Evolutionary conservation across 768 basidiomycete species (phyloP), one percentile per base, ranked within the genome.

Genomic region (Trametes sanguinea): DNA sequence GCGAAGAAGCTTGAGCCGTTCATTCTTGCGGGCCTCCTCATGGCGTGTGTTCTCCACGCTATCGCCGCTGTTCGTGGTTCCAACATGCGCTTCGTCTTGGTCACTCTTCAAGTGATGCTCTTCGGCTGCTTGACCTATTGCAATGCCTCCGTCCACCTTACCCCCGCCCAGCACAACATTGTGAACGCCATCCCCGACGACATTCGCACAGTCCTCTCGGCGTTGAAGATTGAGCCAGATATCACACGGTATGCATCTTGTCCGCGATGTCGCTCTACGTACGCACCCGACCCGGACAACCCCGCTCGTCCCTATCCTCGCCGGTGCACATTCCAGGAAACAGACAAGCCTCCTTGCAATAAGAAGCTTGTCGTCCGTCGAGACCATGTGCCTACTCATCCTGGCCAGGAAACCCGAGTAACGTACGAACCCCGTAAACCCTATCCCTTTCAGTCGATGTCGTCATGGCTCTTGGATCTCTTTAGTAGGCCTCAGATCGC

Each of bases 31-130:
- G 53, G 42, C 10, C 53, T 54, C 29, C 1, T 54, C 29, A 54
- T 54, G 53, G n/a, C 42, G 2, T 16, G 14, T n/a, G 9, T 54
- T 2, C 53, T 54, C 30, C 53, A 54, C n/a, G 13, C 53, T 6
- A 9, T 54, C 13, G 39, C 40, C 14, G 9, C 53, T 8, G 53
- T 32, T 29, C 17, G 10, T 6, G 7, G 53, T 22, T 7, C 22
- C 2, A 14, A 43, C 30, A 30, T 29, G 2, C 22, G 17, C 42
- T 54, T 40, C n/a, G 42, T 54, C 16, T 39, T 54, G 5, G 37
- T 42, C 6, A 37, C 35, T 11, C 35, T 99, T 3, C 39, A 29
- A 4, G 53, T 27, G 6, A 6, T 54, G 3, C 53, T 54, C 29
- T 44, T 30, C 10, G 53, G 53, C 11, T 27, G 29, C 3, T 54